Evolutionary conservation across 106 monocot species (phyloP), one percentile per base, ranked within the genome.

Genomic region (Dendrobium catenatum): DNA sequence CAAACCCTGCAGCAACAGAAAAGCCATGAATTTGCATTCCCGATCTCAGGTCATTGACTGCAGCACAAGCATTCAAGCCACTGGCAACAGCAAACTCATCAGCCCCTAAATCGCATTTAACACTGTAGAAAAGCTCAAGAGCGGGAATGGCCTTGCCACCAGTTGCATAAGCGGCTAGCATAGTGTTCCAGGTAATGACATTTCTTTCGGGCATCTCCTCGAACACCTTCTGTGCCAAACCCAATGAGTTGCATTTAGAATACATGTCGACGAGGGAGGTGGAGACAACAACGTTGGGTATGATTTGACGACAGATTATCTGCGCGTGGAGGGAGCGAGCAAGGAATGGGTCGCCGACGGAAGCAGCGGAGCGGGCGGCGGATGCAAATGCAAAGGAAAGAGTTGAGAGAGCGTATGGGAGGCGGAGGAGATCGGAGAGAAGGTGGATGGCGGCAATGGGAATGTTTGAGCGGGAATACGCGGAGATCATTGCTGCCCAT

Each of bases 61-160:
- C 83, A 0, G 85, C 79, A 29, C 91, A 91, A 1, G 89, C 91
- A n/a, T 85, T 80, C 82, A 91, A 18, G 18, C 59, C 84, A 37
- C 78, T 87, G 0, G 91, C 80, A 13, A 85, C 44, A 0, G 85
- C 59, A 70, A 85, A 89, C 74, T 89, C 89, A 73, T 91, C 89
- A 2, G 37, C 79, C 3, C 42, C 81, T 19, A 85, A n/a, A 16
- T 58, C 78, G 37, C 81, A 81, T 64, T 51, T 87, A 73, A 89
- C 7, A 6, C 31, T 27, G 13, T 19, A 27, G 27, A 88, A 88
- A 49, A 85, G 33, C 22, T 51, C 72, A 55, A 88, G 58, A 1
- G 85, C 85, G 0, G 19, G 7, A 58, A 42, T 9, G 5, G 79
- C 61, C 80, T 44, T n/a, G 2, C 88, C 88, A 44, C 80, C 74